phyloP scores from a whole-genome alignment of 2,329 filamentous ascomycete genomes.

The Alternaria arbusti region DNA sequence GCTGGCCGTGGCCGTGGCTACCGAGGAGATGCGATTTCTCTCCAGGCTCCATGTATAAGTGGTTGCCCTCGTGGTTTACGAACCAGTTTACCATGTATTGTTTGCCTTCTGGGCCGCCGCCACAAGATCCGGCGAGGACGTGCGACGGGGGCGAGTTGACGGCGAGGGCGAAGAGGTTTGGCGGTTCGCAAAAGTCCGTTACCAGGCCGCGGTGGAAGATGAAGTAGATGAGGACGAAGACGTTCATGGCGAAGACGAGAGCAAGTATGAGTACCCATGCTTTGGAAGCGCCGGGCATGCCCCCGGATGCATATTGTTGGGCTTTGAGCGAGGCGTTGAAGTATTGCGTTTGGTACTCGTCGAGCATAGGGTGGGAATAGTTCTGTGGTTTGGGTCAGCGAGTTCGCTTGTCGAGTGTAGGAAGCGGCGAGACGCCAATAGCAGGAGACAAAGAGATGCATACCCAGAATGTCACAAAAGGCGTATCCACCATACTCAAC shows the following conservation, averaged over 20 bases:
- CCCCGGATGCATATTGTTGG: constrained; percentile 74
- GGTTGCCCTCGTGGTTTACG: constrained; percentile 56
- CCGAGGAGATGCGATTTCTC: constrained; percentile 34
- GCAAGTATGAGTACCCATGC: constrained; percentile 72
- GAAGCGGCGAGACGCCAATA: neutral
- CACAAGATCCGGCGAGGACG: constrained; percentile 62
- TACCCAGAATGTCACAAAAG: constrained; percentile 62
- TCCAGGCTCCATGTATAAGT: constrained; percentile 60
- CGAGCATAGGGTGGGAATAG: constrained; percentile 48
- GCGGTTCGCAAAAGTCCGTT: constrained; percentile 79
- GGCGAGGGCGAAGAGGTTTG: constrained; percentile 75
- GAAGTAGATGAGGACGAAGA: constrained; percentile 70
- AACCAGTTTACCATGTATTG: constrained; percentile 57
- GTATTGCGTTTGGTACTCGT: constrained; percentile 57
- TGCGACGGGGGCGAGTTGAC: constrained; percentile 67
- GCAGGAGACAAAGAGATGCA: constrained; percentile 4
- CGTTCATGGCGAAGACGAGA: constrained; percentile 70
- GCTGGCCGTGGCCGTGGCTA: constrained; percentile 14
- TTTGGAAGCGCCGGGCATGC: constrained; percentile 65
- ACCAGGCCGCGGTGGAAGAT: constrained; percentile 66
- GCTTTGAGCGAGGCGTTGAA: constrained; percentile 70
- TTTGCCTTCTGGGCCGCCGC: constrained; percentile 59
- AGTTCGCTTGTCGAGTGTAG: neutral
- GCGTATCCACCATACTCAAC: constrained; percentile 63
- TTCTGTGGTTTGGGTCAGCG: constrained; percentile 44